Base-by-base conservation (phyloP, 805 yeast species). In the Suhomyces pyralidae region DNA sequence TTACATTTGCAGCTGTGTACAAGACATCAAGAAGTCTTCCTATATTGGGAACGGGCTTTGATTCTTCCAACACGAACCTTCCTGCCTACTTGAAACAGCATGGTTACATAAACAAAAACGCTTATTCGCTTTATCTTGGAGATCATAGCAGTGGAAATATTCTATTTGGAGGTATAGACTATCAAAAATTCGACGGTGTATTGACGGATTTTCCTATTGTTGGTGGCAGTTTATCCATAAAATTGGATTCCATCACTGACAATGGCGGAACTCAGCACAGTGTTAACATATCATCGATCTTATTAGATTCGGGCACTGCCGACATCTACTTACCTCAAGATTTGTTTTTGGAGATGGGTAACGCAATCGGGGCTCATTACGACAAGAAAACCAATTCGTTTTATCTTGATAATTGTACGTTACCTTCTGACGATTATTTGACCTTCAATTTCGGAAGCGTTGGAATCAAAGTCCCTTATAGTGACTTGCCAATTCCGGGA, bases 291-390 rank as follows among this genome's bases (percentile, higher is more conserved):
- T 9, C 24, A 14, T 34, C 34, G 15, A 25, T 46, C 7, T 8
- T 58, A 9, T 56, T 62, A 7, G 65, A 61, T 40, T 60, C 66
- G 8, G 65, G 65, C 30, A 61, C 65, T 3, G 58, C 65, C 3
- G 58, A 56, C 43, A 57, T 61, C 19, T 61, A 60, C 44, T 56
- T 62, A 22, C 53, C 58, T 10, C 44, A 51, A 24, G 58, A 50
- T 17, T 40, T 54, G 14, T 49, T 53, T 26, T 42, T 40, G 2
- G 19, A 24, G 20, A 30, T 62, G 40, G 61, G 50, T 17, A 49
- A 54, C 20, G 19, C 45, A 9, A n/a, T 53, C 15, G 61, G 60
- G 7, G n/a, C 49, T 7, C 24, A 19, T 20, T 40, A 40, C 36
- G 45, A 42, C 24, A 0, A 19, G 1, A 3, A 17, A 12, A 19